phyloP scores from a whole-genome alignment of 2,329 filamentous ascomycete genomes.

The Botrytis paeoniae region DNA sequence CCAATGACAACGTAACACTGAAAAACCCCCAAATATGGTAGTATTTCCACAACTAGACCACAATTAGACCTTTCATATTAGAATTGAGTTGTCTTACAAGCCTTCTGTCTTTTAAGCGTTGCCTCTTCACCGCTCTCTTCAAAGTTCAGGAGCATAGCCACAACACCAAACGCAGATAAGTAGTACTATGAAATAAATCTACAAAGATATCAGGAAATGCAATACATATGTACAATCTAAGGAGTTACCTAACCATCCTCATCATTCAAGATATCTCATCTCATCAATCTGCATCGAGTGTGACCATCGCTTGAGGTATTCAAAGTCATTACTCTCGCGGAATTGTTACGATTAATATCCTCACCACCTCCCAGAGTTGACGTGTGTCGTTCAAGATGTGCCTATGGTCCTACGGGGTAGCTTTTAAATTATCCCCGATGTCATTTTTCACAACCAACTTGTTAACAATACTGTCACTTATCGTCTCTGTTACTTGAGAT shows the following conservation, averaged over 20 bases:
- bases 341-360: neutral
- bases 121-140: accelerated
- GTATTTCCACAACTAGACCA: accelerated
- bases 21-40: accelerated
- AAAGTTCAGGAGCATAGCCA: neutral
- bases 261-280: neutral
- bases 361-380: neutral
- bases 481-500: neutral
- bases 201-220: too few species aligned
- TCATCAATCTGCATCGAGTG: neutral
- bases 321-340: neutral
- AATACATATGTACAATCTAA: neutral
- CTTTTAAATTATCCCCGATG: neutral
- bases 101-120: neutral
- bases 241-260: neutral
- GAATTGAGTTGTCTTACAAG: accelerated
- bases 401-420: neutral
- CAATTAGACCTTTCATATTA: neutral
- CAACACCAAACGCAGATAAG: neutral
- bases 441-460: accelerated
- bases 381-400: neutral
- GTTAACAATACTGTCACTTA: accelerated
- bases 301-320: neutral
- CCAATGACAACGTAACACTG: neutral
- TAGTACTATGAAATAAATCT: neutral